A percentile compares a stretch with the other conserved stretches of the same genome.
These are phyloP conservation scores for Exophiala aquamarina DNA, from an alignment of 2,329 filamentous ascomycete genomes.

Conservation along the genomic window DNA sequence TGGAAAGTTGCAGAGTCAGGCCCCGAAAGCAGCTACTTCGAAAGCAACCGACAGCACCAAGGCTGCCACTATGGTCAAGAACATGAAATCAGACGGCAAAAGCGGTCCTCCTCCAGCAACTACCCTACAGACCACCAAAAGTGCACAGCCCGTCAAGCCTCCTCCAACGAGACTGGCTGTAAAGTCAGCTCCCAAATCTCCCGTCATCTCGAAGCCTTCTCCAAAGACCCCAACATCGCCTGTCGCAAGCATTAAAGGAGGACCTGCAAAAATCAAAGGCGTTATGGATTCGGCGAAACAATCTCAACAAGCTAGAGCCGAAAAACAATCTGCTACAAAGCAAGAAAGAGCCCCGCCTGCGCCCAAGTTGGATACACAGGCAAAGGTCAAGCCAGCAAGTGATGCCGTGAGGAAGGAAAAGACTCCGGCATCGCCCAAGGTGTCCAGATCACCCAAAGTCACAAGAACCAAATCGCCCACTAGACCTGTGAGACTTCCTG, in stretches of 20 bases:
- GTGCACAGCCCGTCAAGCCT: conserved; percentile 19
- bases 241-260: conserved; percentile 21
- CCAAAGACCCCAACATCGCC: conserved; percentile 20
- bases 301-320: conserved; percentile 29
- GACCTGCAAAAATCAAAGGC: conserved; percentile 30
- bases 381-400: conserved; percentile 4
- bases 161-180: conserved; percentile 19
- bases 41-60: conserved; percentile 17
- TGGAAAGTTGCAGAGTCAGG: conserved; percentile 11
- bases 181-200: conserved; percentile 17
- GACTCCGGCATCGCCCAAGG: conserved; percentile 21
- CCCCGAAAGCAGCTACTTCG: conserved; percentile 7
- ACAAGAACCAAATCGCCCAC: conserved; percentile 40
- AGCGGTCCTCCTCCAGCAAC: conserved; percentile 16
- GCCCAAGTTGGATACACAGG: conserved; percentile 10
- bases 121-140: conserved; percentile 17
- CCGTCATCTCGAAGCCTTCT: conserved; percentile 18
- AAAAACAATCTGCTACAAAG: conserved; percentile 10
- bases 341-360: conserved; percentile 26
- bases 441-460: conserved; percentile 26
- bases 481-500: conserved; percentile 40
- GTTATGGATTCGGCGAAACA: conserved; percentile 31
- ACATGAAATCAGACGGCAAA: conserved; percentile 11
- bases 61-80: conserved; percentile 17
- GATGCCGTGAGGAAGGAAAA: conserved; percentile 20